phyloP scores from a whole-genome alignment of 306 rosid genomes.

The Comarum palustre region DNA sequence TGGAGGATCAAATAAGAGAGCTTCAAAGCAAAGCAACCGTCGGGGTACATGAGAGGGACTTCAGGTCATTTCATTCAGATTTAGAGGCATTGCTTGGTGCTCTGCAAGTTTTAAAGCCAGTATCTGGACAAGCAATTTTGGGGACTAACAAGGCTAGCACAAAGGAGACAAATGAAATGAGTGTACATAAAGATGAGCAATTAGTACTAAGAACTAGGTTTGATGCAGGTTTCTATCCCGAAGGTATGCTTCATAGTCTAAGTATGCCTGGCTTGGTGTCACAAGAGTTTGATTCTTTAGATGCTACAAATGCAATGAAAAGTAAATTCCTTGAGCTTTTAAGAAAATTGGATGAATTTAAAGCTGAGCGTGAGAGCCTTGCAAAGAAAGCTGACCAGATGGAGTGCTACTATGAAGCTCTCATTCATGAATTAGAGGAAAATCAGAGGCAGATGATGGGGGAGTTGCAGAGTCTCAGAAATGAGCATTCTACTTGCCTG shows the following conservation, averaged over 20 bases:
- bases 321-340: slow-evolving; percentile 68
- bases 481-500: slow-evolving; percentile 81
- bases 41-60: slow-evolving; percentile 69
- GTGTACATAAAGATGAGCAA: slow-evolving; percentile 43
- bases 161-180: slow-evolving; percentile 44
- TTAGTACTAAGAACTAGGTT: slow-evolving; percentile 58
- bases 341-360: slow-evolving; percentile 76
- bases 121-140: slow-evolving; percentile 48
- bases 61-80: slow-evolving; percentile 55
- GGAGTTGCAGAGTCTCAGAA: slow-evolving; percentile 87
- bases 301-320: slow-evolving; percentile 65
- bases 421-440: slow-evolving; percentile 95
- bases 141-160: slow-evolving; percentile 31
- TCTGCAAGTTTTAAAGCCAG: slow-evolving; percentile 71
- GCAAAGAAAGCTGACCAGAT: slow-evolving; percentile 91
- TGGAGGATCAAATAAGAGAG: slow-evolving; percentile 79
- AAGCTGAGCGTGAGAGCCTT: slow-evolving; percentile 78
- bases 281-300: slow-evolving; percentile 60
- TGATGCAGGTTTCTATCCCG: slow-evolving; percentile 59
- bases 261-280: slow-evolving; percentile 53
- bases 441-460: slow-evolving; percentile 91
- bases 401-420: slow-evolving; percentile 99
- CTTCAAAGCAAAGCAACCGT: slow-evolving; percentile 57
- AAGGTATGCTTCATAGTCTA: slow-evolving; percentile 53
- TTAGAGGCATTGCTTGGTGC: slow-evolving; percentile 55